phyloP scores from a whole-genome alignment of 306 rosid genomes.

The Carpinus viminea region DNA sequence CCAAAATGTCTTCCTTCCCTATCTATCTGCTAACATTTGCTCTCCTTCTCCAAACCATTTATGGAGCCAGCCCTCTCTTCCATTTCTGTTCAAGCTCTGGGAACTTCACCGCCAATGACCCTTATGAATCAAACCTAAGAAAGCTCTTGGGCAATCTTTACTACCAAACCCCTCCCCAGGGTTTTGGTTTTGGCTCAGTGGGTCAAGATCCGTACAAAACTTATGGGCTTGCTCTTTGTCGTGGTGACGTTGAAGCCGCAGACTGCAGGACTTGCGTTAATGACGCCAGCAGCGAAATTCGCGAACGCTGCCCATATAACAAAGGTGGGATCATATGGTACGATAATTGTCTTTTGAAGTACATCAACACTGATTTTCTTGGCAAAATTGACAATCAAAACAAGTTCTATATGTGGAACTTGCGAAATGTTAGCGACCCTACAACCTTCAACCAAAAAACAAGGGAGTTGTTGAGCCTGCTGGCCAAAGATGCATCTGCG shows the following conservation, averaged over 20 bases:
- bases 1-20: not conserved
- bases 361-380: too few relatives aligned
- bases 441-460: too few relatives aligned
- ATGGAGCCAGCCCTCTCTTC: constrained; percentile 5
- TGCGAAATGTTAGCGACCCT: too few relatives aligned
- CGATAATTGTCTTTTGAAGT: too few relatives aligned
- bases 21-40: not conserved
- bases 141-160: constrained; percentile 1
- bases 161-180: not conserved
- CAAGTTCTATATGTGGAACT: too few relatives aligned
- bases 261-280: not conserved
- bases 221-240: constrained; percentile 1
- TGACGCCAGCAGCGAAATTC: not conserved
- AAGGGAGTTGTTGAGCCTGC: not conserved
- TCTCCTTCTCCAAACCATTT: constrained; percentile 2
- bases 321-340: too few relatives aligned
- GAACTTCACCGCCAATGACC: constrained; percentile 13
- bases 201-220: not conserved
- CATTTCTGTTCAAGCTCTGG: not conserved
- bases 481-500: not conserved
- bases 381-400: too few relatives aligned
- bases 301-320: not conserved
- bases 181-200: constrained; percentile 3
- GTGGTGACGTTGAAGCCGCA: not conserved
- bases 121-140: not conserved